Conservation (phyloP, 768 basidiomycete genomes). For the Coprinopsis cinerea region DNA sequence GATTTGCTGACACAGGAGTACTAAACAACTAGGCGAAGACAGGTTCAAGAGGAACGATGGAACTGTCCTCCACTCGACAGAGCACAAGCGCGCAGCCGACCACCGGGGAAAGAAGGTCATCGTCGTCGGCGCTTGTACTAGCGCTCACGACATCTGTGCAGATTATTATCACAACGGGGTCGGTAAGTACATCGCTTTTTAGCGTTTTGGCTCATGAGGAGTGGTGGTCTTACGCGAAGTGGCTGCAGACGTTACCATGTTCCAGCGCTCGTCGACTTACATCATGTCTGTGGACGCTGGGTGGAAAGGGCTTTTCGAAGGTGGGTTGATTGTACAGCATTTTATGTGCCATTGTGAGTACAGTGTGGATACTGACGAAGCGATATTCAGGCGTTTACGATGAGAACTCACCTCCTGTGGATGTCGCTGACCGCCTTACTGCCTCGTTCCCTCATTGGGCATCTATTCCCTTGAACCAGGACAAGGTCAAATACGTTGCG, state of each 20-base stretch:
- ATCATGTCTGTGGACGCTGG: constrained; percentile 42
- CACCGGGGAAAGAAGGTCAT: constrained; percentile 59
- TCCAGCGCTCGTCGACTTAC: constrained; percentile 48
- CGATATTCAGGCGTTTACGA: constrained; percentile 28
- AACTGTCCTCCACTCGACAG: constrained; percentile 43
- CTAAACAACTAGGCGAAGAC: constrained; percentile 15
- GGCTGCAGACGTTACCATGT: constrained; percentile 38
- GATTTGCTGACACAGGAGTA: neutral
- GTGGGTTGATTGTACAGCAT: constrained; percentile 11
- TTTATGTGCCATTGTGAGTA: neutral
- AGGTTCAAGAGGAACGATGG: constrained; percentile 37
- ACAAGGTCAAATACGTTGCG: constrained; percentile 19
- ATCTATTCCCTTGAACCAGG: constrained; percentile 17
- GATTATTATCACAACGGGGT: constrained; percentile 32
- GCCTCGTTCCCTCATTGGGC: constrained; percentile 39
- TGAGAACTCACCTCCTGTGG: constrained; percentile 43
- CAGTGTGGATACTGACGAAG: neutral
- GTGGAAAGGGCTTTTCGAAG: constrained; percentile 21
- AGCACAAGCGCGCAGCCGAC: constrained; percentile 41
- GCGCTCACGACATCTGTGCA: constrained; percentile 35
- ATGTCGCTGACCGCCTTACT: constrained; percentile 45
- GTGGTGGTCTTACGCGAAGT: too few species aligned
- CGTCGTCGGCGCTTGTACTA: constrained; percentile 60
- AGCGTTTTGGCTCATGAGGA: constrained; percentile 3
- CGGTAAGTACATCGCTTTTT: constrained; percentile 16